A percentile compares a stretch with the other conserved stretches of the same genome.
phyloP scores from a whole-genome alignment of 2,329 filamentous ascomycete genomes.

The Helotiales sp. region DNA sequence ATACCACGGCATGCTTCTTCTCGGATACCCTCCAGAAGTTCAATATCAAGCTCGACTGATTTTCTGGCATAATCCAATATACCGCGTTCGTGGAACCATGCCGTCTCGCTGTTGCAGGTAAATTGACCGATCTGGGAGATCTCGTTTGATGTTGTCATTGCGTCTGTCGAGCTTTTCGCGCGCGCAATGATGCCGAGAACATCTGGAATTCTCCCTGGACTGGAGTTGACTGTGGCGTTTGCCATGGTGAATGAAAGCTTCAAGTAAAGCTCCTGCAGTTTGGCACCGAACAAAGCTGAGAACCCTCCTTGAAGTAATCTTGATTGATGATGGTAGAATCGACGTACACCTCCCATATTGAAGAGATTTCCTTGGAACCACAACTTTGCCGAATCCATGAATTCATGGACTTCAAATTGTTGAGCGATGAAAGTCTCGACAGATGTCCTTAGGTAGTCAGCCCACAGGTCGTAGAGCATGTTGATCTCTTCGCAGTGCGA shows the following conservation, averaged over 20 bases:
- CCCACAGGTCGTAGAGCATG: conserved; percentile 55
- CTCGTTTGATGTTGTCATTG: conserved; percentile 53
- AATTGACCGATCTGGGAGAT: conserved; percentile 56
- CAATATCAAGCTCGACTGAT: conserved; percentile 56
- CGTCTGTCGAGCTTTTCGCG: conserved; percentile 53
- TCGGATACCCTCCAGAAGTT: conserved; percentile 58
- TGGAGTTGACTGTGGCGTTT: conserved; percentile 45
- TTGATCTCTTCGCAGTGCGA: conserved; percentile 50
- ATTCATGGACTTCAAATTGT: conserved; percentile 58
- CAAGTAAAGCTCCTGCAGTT: conserved; percentile 58
- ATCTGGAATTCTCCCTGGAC: conserved; percentile 49
- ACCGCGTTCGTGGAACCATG: conserved; percentile 57
- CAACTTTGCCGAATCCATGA: conserved; percentile 52
- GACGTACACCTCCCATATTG: conserved; percentile 55
- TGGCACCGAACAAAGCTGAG: conserved; percentile 55
- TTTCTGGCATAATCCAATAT: conserved; percentile 56
- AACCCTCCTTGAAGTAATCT: conserved; percentile 57
- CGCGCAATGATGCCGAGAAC: conserved; percentile 50
- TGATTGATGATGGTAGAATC: conserved; percentile 59
- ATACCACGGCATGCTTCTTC: conserved; percentile 59
- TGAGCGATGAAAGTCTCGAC: conserved; percentile 59
- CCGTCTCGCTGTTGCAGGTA: conserved; percentile 51
- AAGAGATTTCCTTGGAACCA: conserved; percentile 54
- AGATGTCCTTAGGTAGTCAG: conserved; percentile 53
- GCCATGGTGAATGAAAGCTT: conserved; percentile 57